A percentile compares a stretch with the other conserved stretches of the same genome.
Conservation (phyloP, 83 land plant species). For the Picea abies region DNA sequence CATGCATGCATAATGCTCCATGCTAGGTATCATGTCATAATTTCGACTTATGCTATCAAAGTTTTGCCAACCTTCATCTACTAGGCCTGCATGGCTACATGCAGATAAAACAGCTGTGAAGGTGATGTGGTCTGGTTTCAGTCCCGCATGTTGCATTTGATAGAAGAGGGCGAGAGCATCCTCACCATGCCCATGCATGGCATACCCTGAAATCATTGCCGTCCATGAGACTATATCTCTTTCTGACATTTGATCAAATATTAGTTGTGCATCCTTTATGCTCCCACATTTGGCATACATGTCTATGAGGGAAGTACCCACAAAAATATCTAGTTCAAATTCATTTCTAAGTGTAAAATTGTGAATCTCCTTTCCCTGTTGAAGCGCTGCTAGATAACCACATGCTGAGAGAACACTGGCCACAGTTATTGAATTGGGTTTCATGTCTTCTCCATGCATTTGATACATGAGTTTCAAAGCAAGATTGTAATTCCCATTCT, state of each 20-base stretch:
- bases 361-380: background rate
- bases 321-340: constrained; percentile 1
- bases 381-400: constrained; percentile 10
- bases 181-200: background rate
- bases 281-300: too few relatives aligned
- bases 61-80: background rate
- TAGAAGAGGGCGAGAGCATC: background rate
- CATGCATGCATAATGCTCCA: constrained; percentile 7
- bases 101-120: constrained; percentile 1
- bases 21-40: background rate
- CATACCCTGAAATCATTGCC: background rate
- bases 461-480: constrained; percentile 16
- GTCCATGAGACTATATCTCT: background rate
- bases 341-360: background rate
- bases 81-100: constrained; percentile 1
- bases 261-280: background rate
- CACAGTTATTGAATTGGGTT: constrained; percentile 17
- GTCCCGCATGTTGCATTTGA: background rate
- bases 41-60: background rate
- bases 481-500: constrained; percentile 13
- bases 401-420: constrained; percentile 23
- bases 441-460: constrained; percentile 19
- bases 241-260: background rate
- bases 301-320: background rate
- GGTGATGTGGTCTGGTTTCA: background rate